Evolutionary conservation across 768 basidiomycete species (phyloP), one percentile per base, ranked within the genome.

Genomic region (Pleurotus platypus): DNA sequence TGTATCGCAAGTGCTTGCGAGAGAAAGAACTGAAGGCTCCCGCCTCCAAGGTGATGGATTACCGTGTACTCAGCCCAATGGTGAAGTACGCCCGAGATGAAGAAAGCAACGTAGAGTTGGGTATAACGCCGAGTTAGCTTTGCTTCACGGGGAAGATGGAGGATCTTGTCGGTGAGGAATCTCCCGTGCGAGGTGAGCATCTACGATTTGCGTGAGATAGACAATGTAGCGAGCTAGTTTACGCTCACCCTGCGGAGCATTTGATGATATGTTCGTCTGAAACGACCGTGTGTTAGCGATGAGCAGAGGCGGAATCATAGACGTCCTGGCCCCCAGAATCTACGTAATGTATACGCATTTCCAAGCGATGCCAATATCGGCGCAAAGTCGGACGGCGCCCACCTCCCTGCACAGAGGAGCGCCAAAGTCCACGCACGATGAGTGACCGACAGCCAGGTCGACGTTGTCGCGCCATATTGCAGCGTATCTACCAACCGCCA

Each of bases 241-340:
- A 39, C 13, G 7, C 66, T 43, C 58, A 71, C 72, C 46, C 63
- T 56, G 22, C 66, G 68, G 13, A 73, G 24, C 0, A 58, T 20
- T 49, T 73, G 73, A 55, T 74, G 71, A 68, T 69, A 72, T 4
- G 65, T 64, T 55, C 62, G 64, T 15, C 71, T 72, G 49, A 15
- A 24, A 22, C 39, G 13, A 54, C 26, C 20, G 8, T 5, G 12
- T 9, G 8, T 15, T 5, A 42, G 18, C 4, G 24, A 2, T 8
- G 15, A 35, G 16, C 22, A 57, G 40, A 48, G 15, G 40, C 2
- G 7, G 8, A 35, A 15, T 11, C 8, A 35, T 43, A 8, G 8
- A 9, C n/a, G 39, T 45, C 20, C 71, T 18, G 53, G 72, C 73
- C 72, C 70, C 73, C 72, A 74, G 47, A 72, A 67, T 27, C 60